Conservation (phyloP, 2,329 filamentous ascomycete species). For the Diaporthe longicolla region DNA sequence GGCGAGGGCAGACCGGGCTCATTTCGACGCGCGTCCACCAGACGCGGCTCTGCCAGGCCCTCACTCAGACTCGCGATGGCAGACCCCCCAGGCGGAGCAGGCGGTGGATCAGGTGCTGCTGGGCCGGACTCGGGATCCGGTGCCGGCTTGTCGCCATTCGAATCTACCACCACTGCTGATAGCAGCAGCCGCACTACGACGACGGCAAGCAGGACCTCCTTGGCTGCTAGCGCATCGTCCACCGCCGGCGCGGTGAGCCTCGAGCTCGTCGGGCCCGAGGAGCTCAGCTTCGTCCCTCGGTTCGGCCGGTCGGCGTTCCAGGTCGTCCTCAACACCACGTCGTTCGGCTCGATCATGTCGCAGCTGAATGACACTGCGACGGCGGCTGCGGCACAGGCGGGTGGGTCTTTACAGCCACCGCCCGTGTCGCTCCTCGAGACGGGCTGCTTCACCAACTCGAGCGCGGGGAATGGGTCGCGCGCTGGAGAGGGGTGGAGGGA, state of each 20-base stretch:
- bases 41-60: conserved; percentile 19
- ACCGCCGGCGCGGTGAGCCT: conserved; percentile 14
- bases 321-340: conserved; percentile 40
- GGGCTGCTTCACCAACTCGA: conserved; percentile 39
- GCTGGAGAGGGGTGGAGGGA: conserved; percentile 34
- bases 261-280: conserved; percentile 32
- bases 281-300: conserved; percentile 38
- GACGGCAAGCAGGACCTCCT: neutral
- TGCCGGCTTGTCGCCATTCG: neutral
- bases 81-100: conserved; percentile 10
- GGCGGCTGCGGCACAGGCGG: conserved; percentile 1
- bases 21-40: conserved; percentile 20
- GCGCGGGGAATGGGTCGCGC: conserved; percentile 4
- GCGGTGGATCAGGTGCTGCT: conserved; percentile 8
- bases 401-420: neutral
- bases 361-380: conserved; percentile 27
- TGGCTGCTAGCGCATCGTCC: neutral
- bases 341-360: conserved; percentile 33
- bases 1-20: neutral
- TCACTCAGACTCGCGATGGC: neutral
- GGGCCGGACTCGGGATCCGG: too few species aligned
- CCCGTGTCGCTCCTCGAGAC: conserved; percentile 31
- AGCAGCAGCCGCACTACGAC: neutral
- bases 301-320: conserved; percentile 38
- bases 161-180: neutral